Evolutionary conservation across 768 basidiomycete species (phyloP).

Genomic region (Mycena rebaudengoi): DNA sequence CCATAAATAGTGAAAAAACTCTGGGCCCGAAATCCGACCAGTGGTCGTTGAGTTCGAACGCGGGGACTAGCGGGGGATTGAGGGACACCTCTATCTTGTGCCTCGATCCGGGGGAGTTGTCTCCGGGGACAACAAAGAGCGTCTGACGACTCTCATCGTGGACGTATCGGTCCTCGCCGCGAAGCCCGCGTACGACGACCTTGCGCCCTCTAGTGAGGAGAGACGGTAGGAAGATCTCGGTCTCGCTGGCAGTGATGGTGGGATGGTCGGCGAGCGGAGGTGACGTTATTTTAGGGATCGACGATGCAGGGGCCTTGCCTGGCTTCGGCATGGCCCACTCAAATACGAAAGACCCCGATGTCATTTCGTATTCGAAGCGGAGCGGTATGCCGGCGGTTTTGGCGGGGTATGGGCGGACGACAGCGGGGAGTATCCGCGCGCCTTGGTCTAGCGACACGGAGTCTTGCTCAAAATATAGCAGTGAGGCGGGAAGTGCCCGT

Average conservation of each 20-base stretch:
- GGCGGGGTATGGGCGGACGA: constrained; percentile 92
- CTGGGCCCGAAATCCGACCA: constrained; percentile 60
- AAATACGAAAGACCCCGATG: constrained; percentile 69
- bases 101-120: constrained; percentile 51
- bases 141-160: constrained; percentile 80
- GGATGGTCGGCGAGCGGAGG: constrained; percentile 53
- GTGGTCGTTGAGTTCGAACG: constrained; percentile 68
- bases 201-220: constrained; percentile 63
- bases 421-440: constrained; percentile 73
- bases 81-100: constrained; percentile 66
- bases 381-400: constrained; percentile 90
- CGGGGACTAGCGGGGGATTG: constrained; percentile 56
- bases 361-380: constrained; percentile 79
- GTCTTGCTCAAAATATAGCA: constrained; percentile 66
- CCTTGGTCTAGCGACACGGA: constrained; percentile 85
- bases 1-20: constrained; percentile 25
- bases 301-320: not conserved
- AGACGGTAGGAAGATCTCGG: constrained; percentile 86
- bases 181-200: constrained; percentile 66
- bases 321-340: constrained; percentile 58
- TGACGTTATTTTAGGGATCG: constrained; percentile 32
- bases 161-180: constrained; percentile 54
- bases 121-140: constrained; percentile 65
- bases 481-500: constrained; percentile 62
- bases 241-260: constrained; percentile 61